Base-by-base conservation (phyloP, 768 basidiomycete genomes). In the Tulasnella sp. region DNA sequence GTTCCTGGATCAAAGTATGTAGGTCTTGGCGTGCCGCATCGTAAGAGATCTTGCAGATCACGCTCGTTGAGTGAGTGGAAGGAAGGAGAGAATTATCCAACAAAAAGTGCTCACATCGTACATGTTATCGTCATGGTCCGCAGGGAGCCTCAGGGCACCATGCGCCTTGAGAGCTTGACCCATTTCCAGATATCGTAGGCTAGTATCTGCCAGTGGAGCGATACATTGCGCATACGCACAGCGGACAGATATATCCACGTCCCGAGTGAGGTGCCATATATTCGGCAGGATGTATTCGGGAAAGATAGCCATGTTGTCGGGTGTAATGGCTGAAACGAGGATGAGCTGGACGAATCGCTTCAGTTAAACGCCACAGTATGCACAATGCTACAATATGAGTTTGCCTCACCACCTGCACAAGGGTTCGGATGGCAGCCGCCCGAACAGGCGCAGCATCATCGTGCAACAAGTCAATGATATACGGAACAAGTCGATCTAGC, bases 251-350 rank as follows among this genome's bases (percentile, higher is more conserved):
- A 91, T 78, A 64, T 97, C 93, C 1, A 84, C 75, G 68, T 98
- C 96, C 51, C 82, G 79, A 0, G 86, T 80, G 5, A 99, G 77
- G 63, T 90, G 83, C 34, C 81, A 80, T 66, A 91, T 80, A 67
- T 96, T 89, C 1, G 93, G 94, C 27, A 98, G 82, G 65, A 98
- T 87, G 69, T 97, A 99, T 70, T 97, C 94, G 0, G 93, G 88
- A 67, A 98, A 87, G 24, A 97, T 88, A 7, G 88, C 65, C 24
- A 62, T 75, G 51, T 80, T 80, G 0, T 77, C 77, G 4, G 78
- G 78, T 3, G 80, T 79, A 55, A 90, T 88, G 7, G 84, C 83
- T 1, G 80, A 81, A 29, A 88, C 85, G n/a, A 81, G 70, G 69
- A 78, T 78, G 48, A 79, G 64, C 78, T 80, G 32, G 32, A 21